These are phyloP conservation scores for Mycogone perniciosa DNA, from an alignment of 2,329 filamentous ascomycete species.

Conservation along the genomic window DNA sequence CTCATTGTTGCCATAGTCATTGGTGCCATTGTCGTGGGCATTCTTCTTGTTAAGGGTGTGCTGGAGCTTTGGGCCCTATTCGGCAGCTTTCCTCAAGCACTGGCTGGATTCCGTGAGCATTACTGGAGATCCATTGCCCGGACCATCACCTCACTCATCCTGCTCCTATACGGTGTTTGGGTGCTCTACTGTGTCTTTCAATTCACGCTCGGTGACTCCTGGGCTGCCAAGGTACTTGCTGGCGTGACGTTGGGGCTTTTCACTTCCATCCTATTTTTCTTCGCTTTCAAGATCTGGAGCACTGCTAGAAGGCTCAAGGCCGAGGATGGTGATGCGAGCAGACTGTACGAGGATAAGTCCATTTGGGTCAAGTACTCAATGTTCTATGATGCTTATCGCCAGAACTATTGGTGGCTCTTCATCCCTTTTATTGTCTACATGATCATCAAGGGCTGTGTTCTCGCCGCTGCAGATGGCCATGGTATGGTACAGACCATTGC, in stretches of 20 bases:
- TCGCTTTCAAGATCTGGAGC: conserved; percentile 75
- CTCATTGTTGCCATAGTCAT: conserved; percentile 84
- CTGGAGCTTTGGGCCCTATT: conserved; percentile 90
- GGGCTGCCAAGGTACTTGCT: conserved; percentile 81
- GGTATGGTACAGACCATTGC: conserved; percentile 74
- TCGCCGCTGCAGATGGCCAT: conserved; percentile 79
- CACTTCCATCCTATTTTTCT: conserved; percentile 73
- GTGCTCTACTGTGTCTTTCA: conserved; percentile 94
- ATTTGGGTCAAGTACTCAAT: conserved; percentile 93
- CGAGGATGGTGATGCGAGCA: conserved; percentile 63
- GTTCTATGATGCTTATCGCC: conserved; percentile 95
- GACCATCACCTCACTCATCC: conserved; percentile 81
- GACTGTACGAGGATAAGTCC: conserved; percentile 80
- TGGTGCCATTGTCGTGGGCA: conserved; percentile 74
- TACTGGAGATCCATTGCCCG: conserved; percentile 93
- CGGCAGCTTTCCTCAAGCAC: conserved; percentile 71
- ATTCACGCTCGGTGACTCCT: conserved; percentile 88
- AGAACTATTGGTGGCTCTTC: conserved; percentile 95
- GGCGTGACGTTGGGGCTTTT: conserved; percentile 75
- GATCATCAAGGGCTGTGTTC: conserved; percentile 79
- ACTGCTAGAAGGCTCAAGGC: conserved; percentile 70
- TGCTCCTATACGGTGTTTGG: conserved; percentile 92
- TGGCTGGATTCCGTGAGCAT: conserved; percentile 83
- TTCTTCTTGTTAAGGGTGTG: conserved; percentile 84
- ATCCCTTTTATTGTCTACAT: conserved; percentile 84